Evolutionary conservation across 228 moss, liverwort and hornwort species (phyloP).

Genomic region (Sphagnum fallax): DNA sequence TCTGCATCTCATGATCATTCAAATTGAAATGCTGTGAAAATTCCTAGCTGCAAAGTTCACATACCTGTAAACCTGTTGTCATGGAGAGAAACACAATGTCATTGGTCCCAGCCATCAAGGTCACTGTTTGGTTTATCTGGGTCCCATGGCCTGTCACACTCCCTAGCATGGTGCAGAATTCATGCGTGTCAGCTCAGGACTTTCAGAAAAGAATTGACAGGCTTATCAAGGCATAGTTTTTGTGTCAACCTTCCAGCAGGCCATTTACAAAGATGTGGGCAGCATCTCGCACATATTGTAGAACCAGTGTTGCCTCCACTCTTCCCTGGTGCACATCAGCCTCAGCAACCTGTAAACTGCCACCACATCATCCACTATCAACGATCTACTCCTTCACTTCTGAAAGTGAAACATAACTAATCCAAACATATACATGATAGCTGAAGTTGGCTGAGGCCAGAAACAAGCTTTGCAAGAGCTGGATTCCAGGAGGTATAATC

Average conservation of each 20-base stretch:
- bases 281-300: conserved; percentile 55
- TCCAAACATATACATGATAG: no score
- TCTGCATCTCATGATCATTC: no score
- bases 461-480: no score
- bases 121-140: conserved; percentile 32
- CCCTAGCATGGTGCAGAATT: conserved; percentile 12
- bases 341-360: conserved; percentile 50
- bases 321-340: conserved; percentile 20
- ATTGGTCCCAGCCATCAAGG: conserved; percentile 45
- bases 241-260: conserved; percentile 27
- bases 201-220: no score
- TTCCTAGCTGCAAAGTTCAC: background rate
- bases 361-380: conserved; percentile 3
- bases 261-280: conserved; percentile 62
- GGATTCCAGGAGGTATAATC: no score
- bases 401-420: background rate
- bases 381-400: background rate
- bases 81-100: conserved; percentile 51
- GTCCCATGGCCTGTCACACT: conserved; percentile 35
- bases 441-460: no score
- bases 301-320: conserved; percentile 28
- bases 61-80: conserved; percentile 74
- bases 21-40: no score
- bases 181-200: background rate
- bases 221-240: background rate